Evolutionary conservation across 768 basidiomycete genomes (phyloP).

Genomic region (Tylopilus felleus): DNA sequence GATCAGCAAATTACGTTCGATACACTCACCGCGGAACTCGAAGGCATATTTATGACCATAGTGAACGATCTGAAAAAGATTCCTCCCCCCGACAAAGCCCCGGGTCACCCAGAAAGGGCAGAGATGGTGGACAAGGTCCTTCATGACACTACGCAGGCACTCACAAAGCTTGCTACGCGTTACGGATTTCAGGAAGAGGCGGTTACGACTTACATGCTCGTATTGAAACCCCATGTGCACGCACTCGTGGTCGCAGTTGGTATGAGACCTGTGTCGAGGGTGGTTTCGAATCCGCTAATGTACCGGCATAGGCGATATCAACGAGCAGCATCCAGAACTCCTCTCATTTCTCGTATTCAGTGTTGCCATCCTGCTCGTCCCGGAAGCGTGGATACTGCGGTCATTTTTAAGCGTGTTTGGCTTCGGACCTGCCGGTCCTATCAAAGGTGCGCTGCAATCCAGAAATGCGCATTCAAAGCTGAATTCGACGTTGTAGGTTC

Average conservation of each 20-base stretch:
- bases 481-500: slow-evolving; percentile 4
- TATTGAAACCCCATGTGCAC: slow-evolving; percentile 6
- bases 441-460: slow-evolving; percentile 4
- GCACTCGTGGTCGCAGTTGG: slow-evolving; percentile 8
- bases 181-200: slow-evolving; percentile 7
- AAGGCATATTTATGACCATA: slow-evolving; percentile 3
- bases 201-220: neutral
- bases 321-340: slow-evolving; percentile 9
- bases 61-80: slow-evolving; percentile 1
- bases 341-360: neutral
- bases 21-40: slow-evolving; percentile 8
- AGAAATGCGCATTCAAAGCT: neutral
- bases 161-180: neutral
- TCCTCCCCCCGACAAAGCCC: neutral
- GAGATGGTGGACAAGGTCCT: slow-evolving; percentile 7
- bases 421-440: slow-evolving; percentile 12
- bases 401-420: slow-evolving; percentile 13
- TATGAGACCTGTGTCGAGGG: neutral
- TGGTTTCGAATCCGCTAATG: neutral
- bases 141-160: neutral
- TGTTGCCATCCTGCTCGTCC: slow-evolving; percentile 7
- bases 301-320: slow-evolving; percentile 14
- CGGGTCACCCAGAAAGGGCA: slow-evolving; percentile 2
- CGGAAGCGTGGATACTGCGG: slow-evolving; percentile 11
- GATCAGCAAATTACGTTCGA: slow-evolving; percentile 5